These are phyloP conservation scores for Beauveria brongniartii DNA, from an alignment of 2,329 filamentous ascomycete genomes.

Conservation along the genomic window DNA sequence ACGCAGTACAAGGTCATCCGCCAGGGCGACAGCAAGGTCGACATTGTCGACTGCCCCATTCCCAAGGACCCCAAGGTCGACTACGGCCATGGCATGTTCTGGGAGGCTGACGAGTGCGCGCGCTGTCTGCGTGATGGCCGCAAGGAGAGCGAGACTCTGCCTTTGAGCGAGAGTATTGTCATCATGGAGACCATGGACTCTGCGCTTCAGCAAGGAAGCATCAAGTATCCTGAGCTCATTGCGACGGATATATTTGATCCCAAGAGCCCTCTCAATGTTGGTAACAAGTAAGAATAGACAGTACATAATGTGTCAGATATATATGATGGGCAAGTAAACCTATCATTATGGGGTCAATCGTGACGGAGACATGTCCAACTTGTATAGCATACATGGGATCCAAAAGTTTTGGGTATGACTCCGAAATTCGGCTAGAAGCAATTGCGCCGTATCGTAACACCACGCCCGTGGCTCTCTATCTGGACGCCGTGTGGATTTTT, in stretches of 20 bases:
- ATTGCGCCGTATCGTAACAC: too few species aligned
- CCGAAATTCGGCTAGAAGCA: too few species aligned
- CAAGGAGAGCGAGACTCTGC: slow-evolving; percentile 63
- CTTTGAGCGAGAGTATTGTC: slow-evolving; percentile 67
- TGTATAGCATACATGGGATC: too few species aligned
- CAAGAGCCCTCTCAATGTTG: slow-evolving; percentile 54
- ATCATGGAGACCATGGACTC: slow-evolving; percentile 71
- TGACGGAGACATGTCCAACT: too few species aligned
- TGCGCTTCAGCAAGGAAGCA: slow-evolving; percentile 43
- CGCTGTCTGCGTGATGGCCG: slow-evolving; percentile 67
- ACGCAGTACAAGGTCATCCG: slow-evolving; percentile 56
- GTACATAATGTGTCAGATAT: background rate
- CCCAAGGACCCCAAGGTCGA: slow-evolving; percentile 40
- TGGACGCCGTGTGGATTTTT: too few species aligned
- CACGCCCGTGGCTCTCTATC: too few species aligned
- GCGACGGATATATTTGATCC: slow-evolving; percentile 50
- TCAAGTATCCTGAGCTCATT: slow-evolving; percentile 48
- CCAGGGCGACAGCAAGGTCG: slow-evolving; percentile 36
- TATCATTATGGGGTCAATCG: too few species aligned
- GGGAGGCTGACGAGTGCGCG: slow-evolving; percentile 75
- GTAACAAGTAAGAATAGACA: slow-evolving; percentile 25
- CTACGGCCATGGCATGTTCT: slow-evolving; percentile 78
- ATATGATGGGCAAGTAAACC: too few species aligned
- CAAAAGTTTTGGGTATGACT: too few species aligned
- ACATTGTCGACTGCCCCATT: slow-evolving; percentile 45